Conservation (phyloP, 2,329 filamentous ascomycete species). For the Neofusicoccum cordaticola region DNA sequence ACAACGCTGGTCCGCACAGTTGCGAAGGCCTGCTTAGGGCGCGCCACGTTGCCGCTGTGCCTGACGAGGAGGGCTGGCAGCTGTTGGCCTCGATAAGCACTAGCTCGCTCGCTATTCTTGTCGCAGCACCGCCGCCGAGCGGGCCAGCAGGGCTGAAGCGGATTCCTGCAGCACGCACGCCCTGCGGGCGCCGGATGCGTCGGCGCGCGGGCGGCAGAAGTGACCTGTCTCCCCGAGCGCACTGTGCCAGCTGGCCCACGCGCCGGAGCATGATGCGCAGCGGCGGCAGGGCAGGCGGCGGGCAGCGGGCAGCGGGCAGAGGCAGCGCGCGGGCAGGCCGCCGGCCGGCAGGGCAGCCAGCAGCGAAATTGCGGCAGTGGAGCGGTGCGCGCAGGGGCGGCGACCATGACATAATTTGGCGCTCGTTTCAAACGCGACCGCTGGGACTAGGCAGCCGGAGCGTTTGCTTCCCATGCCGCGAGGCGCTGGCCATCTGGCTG, state of each 20-base stretch:
- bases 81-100: slow-evolving; percentile 3
- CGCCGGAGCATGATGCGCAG: neutral
- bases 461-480: no score
- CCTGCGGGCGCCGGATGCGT: neutral
- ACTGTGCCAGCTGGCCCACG: neutral
- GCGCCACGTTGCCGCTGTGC: slow-evolving; percentile 13
- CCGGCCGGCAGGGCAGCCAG: no score
- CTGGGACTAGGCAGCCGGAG: no score
- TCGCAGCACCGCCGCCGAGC: neutral
- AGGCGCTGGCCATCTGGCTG: neutral
- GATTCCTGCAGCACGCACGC: slow-evolving; percentile 2
- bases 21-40: slow-evolving; percentile 10
- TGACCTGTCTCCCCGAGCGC: neutral
- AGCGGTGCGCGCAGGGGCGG: neutral
- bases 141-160: slow-evolving; percentile 3
- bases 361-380: slow-evolving; percentile 6
- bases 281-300: neutral
- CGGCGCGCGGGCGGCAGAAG: neutral
- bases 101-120: slow-evolving; percentile 14
- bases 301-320: no score
- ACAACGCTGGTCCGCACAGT: slow-evolving; percentile 3
- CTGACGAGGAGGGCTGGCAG: slow-evolving; percentile 9
- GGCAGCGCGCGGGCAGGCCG: no score
- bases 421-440: no score
- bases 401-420: neutral